Evolutionary conservation across 768 basidiomycete genomes (phyloP).

Genomic region (Tricholomella constricta): DNA sequence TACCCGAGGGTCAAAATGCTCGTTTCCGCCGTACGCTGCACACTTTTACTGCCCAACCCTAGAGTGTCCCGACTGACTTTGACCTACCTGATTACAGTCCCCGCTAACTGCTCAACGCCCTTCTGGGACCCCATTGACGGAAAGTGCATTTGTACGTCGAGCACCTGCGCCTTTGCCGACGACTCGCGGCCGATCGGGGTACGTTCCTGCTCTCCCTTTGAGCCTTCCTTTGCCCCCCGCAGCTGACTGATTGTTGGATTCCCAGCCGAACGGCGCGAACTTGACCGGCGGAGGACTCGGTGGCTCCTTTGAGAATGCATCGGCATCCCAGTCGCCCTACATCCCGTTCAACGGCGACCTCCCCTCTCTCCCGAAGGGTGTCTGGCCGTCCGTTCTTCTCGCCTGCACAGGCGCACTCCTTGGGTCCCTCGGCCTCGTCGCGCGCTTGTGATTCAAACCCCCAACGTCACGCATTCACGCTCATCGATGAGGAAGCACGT

Average conservation of each 20-base stretch:
- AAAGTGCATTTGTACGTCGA: constrained; percentile 60
- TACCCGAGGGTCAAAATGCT: constrained; percentile 42
- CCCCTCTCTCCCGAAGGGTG: constrained; percentile 30
- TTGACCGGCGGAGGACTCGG: constrained; percentile 63
- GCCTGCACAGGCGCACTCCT: constrained; percentile 38
- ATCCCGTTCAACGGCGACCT: constrained; percentile 51
- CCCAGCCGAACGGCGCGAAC: constrained; percentile 67
- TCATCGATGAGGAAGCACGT: neutral
- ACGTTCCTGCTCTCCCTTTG: constrained; percentile 21
- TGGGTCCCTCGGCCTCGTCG: constrained; percentile 32
- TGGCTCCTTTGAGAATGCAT: constrained; percentile 26
- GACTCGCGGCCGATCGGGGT: constrained; percentile 66
- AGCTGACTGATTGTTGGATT: too few species aligned
- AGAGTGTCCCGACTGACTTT: too few species aligned
- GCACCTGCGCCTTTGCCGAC: constrained; percentile 64
- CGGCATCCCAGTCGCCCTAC: constrained; percentile 36
- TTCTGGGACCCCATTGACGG: constrained; percentile 81
- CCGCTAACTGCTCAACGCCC: constrained; percentile 71
- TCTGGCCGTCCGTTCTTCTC: constrained; percentile 35
- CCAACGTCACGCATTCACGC: too few species aligned
- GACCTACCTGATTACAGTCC: constrained; percentile 41
- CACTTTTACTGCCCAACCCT: too few species aligned
- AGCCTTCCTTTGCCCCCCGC: neutral
- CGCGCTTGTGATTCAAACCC: constrained; percentile 2
- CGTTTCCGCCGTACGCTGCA: constrained; percentile 51